phyloP scores from a whole-genome alignment of 257 asterid genomes.

The Prunella vulgaris region DNA sequence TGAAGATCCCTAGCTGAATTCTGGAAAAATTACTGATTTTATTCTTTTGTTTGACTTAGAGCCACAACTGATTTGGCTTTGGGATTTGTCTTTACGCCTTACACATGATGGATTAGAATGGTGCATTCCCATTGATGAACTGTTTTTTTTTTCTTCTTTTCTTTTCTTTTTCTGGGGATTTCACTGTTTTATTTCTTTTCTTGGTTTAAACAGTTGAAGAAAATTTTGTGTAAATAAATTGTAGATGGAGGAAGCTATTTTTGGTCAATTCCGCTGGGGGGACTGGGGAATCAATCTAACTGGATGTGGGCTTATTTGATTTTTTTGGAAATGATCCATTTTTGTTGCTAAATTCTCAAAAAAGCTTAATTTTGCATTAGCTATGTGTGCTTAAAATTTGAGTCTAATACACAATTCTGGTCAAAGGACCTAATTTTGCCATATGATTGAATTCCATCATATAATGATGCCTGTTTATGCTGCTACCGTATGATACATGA shows the following conservation, averaged over 20 bases:
- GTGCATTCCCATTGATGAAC: constrained; percentile 20
- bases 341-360: neutral
- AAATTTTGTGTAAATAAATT: neutral
- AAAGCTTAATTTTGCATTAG: neutral
- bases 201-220: neutral
- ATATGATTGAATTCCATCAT: constrained; percentile 3
- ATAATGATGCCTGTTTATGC: too few relatives aligned
- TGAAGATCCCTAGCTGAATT: constrained; percentile 24
- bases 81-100: neutral
- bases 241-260: constrained; percentile 9
- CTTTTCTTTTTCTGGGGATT: neutral
- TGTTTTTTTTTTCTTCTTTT: neutral
- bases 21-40: neutral
- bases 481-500: too few relatives aligned
- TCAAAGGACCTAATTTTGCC: neutral
- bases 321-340: neutral
- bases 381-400: neutral
- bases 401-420: neutral
- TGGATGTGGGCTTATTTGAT: neutral
- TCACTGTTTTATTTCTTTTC: constrained; percentile 10
- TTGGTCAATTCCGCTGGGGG: neutral
- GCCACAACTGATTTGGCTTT: neutral
- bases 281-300: constrained; percentile 1
- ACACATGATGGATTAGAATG: too few relatives aligned
- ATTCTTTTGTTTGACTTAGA: constrained; percentile 5